Evolutionary conservation across 768 basidiomycete genomes (phyloP), one percentile per base, ranked within the genome.

Genomic region (Naganishia onofrii): DNA sequence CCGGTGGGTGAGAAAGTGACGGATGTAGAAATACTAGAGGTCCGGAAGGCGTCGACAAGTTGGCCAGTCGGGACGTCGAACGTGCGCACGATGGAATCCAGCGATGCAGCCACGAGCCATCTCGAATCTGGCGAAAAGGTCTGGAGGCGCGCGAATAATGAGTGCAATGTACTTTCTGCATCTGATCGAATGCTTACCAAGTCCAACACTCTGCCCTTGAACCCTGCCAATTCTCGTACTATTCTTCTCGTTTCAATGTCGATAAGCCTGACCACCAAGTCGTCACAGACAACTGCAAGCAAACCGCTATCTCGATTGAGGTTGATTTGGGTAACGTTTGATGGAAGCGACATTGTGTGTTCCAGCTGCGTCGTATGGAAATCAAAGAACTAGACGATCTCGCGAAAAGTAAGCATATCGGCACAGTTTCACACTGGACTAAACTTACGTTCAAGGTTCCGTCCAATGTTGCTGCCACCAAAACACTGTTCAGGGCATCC

Each of bases 51-150:
- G 75, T 98, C 93, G 66, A 99, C 93, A 44, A 98, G 83, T 31
- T 88, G 85, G 6, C 94, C 93, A 21, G 93, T 92, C 0, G 96
- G 95, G 29, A 99, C 85, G 78, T 99, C 95, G 79, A 92, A 99
- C 2, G 95, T 98, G 34, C 96, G 87, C 75, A 98, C 91, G 66
- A 90, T 84, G 0, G 92, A 91, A 80, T 99, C 96, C 48, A 96
- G 83, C 10, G 94, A 93, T 2, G 91, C 87, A 1, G 88, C 84
- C 51, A 97, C 85, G 63, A 99, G 84, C 96, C 95, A 98, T 66
- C 96, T 85, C 1, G 93, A 94, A 79, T 97, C 93, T 0, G 92
- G 88, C 9, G 96, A 98, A 81, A 97, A 97, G 0, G 91, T 86
- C 94, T 97, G 75, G 6, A 46, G 55, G 28, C 15, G 48, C n/a